Conservation (phyloP, 192 early-diverging fungal species). For the Lunasporangiospora selenospora region DNA sequence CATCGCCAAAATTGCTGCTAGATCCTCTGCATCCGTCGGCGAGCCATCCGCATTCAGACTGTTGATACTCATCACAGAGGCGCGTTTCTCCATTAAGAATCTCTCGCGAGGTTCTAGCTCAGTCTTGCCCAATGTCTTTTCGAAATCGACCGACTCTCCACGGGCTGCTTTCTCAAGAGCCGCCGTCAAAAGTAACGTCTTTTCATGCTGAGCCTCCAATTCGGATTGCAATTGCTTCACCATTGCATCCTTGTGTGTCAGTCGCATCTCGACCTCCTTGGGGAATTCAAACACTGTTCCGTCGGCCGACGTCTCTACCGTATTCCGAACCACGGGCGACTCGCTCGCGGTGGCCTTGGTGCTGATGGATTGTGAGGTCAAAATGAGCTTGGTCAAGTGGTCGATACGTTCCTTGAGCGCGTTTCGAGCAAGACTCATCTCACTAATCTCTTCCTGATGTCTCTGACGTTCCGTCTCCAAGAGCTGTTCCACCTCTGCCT, state of each 20-base stretch:
- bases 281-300: conserved; percentile 24
- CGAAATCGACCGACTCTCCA: conserved; percentile 31
- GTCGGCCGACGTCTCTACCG: conserved; percentile 16
- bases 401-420: conserved; percentile 87
- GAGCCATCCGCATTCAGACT: conserved; percentile 7
- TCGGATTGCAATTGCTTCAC: conserved; percentile 29
- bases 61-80: conserved; percentile 27
- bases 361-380: conserved; percentile 72
- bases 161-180: conserved; percentile 29
- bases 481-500: conserved; percentile 28
- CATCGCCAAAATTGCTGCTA: conserved; percentile 6
- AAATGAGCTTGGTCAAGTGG: conserved; percentile 83
- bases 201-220: conserved; percentile 48
- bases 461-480: conserved; percentile 40
- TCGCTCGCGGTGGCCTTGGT: conserved; percentile 30
- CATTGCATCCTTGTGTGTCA: conserved; percentile 38
- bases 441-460: conserved; percentile 62
- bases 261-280: conserved; percentile 19
- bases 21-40: conserved; percentile 6
- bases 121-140: conserved; percentile 39
- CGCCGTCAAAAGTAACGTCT: conserved; percentile 43
- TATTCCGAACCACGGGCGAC: not conserved
- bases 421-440: conserved; percentile 65
- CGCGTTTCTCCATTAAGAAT: conserved; percentile 35
- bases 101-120: conserved; percentile 33